phyloP scores from a whole-genome alignment of 805 yeast genomes.

The Dipodascus geniculatus region DNA sequence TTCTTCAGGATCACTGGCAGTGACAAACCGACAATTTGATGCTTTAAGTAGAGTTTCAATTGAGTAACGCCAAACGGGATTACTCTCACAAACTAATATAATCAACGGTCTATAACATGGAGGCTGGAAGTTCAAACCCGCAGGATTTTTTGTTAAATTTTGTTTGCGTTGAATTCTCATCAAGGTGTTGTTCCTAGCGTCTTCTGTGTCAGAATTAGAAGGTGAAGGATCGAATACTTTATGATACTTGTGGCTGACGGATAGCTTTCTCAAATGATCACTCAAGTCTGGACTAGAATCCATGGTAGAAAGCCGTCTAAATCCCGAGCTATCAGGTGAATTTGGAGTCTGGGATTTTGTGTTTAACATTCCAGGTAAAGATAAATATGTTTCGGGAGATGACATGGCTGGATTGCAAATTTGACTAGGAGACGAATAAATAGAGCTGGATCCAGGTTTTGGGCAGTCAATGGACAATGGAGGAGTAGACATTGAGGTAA shows the following conservation, averaged over 20 bases:
- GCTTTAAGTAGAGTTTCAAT: constrained; percentile 50
- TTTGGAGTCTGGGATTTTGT: background rate
- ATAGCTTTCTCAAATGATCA: constrained; percentile 13
- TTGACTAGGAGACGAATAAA: background rate
- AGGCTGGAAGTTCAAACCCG: constrained; percentile 8
- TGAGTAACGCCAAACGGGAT: constrained; percentile 67
- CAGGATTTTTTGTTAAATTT: constrained; percentile 34
- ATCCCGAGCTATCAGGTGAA: background rate
- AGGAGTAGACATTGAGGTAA: background rate
- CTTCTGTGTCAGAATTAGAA: constrained; percentile 58
- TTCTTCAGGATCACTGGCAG: constrained; percentile 72
- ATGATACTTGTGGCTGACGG: constrained; percentile 6
- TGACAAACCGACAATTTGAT: constrained; percentile 69
- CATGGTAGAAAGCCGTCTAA: constrained; percentile 11
- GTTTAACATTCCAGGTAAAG: background rate
- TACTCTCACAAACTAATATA: constrained; percentile 75
- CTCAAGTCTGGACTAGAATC: constrained; percentile 16
- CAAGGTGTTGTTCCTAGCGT: constrained; percentile 36
- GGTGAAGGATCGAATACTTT: constrained; percentile 28
- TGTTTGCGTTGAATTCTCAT: constrained; percentile 35
- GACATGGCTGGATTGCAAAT: background rate
- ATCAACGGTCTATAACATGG: constrained; percentile 33
- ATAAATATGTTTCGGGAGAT: background rate
- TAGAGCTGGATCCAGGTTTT: background rate
- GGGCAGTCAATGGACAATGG: background rate